Evolutionary conservation across 495 filamentous ascomycete species (phyloP).

Genomic region (Cetradonia linearis): DNA sequence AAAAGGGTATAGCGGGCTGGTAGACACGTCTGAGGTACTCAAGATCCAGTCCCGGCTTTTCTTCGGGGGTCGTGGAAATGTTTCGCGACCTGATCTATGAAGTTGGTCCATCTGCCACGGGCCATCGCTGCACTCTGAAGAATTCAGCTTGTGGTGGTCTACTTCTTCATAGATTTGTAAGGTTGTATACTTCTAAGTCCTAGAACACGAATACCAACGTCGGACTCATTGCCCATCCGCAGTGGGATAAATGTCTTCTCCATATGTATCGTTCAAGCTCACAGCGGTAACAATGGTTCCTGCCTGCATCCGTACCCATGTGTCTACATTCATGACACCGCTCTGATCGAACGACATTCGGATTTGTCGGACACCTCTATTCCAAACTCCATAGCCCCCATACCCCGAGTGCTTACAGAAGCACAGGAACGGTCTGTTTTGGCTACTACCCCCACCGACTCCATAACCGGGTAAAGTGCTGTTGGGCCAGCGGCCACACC

Average conservation of each 20-base stretch:
- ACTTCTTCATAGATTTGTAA: too few species aligned
- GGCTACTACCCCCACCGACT: slow-evolving; percentile 7
- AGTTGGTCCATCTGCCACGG: too few species aligned
- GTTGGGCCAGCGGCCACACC: slow-evolving; percentile 38
- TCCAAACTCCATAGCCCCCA: slow-evolving; percentile 59
- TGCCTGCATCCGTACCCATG: slow-evolving; percentile 57
- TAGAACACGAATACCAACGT: neutral
- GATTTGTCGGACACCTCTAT: slow-evolving; percentile 51
- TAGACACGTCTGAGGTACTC: neutral
- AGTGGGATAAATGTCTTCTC: slow-evolving; percentile 45
- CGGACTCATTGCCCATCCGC: slow-evolving; percentile 12
- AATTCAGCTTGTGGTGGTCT: too few species aligned
- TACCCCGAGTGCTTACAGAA: slow-evolving; percentile 64
- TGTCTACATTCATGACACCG: slow-evolving; percentile 37
- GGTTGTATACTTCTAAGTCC: too few species aligned
- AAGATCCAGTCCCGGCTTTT: too few species aligned
- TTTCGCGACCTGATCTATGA: too few species aligned
- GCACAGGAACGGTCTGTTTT: slow-evolving; percentile 37
- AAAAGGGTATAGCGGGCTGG: too few species aligned
- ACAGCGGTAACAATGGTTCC: slow-evolving; percentile 46
- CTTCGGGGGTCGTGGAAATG: too few species aligned
- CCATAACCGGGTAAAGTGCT: slow-evolving; percentile 20
- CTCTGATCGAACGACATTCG: slow-evolving; percentile 34
- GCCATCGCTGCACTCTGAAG: too few species aligned
- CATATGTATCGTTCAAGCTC: slow-evolving; percentile 60